These are phyloP conservation scores for Colletotrichum incanum DNA, from an alignment of 2,329 filamentous ascomycete genomes.

Conservation along the genomic window DNA sequence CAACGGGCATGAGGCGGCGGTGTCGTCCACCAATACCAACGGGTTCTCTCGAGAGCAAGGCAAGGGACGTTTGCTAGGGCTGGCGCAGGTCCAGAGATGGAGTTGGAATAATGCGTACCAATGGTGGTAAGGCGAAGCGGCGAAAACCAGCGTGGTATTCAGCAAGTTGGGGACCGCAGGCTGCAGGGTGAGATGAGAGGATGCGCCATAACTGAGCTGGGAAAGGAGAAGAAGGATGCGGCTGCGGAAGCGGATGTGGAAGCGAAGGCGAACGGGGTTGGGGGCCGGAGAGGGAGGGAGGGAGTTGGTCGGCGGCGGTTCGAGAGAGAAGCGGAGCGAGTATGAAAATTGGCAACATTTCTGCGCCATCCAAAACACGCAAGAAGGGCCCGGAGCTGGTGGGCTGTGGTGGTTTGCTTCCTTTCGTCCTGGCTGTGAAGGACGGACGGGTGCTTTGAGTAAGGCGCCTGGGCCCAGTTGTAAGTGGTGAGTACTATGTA, in stretches of 20 bases:
- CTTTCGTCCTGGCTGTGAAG: not conserved
- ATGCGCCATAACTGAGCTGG: not conserved
- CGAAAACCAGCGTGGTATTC: not conserved
- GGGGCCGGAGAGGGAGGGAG: not conserved
- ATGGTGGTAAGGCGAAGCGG: not conserved
- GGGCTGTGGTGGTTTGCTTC: not conserved
- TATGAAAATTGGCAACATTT: no score
- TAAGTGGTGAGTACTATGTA: no score
- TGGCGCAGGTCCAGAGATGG: not conserved
- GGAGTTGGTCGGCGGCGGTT: not conserved
- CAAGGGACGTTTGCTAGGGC: constrained; percentile 1
- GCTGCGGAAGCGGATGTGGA: not conserved
- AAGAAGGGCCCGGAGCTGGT: not conserved
- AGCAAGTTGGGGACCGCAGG: not conserved
- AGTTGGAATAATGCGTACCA: not conserved
- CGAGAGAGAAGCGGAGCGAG: not conserved
- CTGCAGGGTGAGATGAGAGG: not conserved
- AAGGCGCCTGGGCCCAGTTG: not conserved
- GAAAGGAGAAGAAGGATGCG: constrained; percentile 1
- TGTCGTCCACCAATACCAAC: constrained; percentile 2
- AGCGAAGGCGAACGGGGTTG: not conserved
- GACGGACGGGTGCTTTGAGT: not conserved
- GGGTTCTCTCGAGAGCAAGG: not conserved
- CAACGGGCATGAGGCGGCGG: not conserved
- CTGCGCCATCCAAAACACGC: no score